Evolutionary conservation across 805 yeast species (phyloP), one percentile per base, ranked within the genome.

Genomic region (Candida ortonii): DNA sequence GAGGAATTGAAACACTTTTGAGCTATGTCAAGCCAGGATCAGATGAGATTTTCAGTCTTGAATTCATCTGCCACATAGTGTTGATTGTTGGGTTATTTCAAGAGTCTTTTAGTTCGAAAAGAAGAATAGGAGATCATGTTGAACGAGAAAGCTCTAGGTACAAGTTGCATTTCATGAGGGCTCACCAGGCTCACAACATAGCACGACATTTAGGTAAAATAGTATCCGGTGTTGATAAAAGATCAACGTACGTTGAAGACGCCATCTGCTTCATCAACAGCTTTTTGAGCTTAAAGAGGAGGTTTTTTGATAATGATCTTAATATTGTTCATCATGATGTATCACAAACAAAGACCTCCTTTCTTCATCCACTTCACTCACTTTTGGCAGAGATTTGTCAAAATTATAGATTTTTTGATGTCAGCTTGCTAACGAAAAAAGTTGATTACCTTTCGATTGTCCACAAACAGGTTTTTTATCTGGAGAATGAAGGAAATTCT

Each of bases 121-220:
- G 87, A 39, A 79, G 78, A 42, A 65, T 66, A 27, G 90, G 87
- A 8, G 80, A 78, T 6, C 90, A 83, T 59, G 84, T 81, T 19
- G 73, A 73, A 36, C 66, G 65, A 33, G 87, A 82, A 48, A 64
- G 66, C 25, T 62, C 62, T 18, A 73, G 67, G 26, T 78, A 69
- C 44, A 63, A 68, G 13, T 54, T 70, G 2, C 78, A 78, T 45
- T 62, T 71, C 31, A 71, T 70, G 36, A 66, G 49, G 6, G 50
- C 53, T 2, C 37, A 43, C 6, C 42, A 44, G 24, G 40, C 52
- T 1, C 52, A 52, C 34, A 45, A 42, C 14, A 43, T 61, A 4
- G 43, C 57, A 5, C 36, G 37, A 18, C 28, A 41, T 12, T 26
- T 60, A 11, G 63, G 62, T 1, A 46, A 47, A 19, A 39, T 59